Conservation (phyloP, 257 asterid genomes). For the Solanum arcanum region DNA sequence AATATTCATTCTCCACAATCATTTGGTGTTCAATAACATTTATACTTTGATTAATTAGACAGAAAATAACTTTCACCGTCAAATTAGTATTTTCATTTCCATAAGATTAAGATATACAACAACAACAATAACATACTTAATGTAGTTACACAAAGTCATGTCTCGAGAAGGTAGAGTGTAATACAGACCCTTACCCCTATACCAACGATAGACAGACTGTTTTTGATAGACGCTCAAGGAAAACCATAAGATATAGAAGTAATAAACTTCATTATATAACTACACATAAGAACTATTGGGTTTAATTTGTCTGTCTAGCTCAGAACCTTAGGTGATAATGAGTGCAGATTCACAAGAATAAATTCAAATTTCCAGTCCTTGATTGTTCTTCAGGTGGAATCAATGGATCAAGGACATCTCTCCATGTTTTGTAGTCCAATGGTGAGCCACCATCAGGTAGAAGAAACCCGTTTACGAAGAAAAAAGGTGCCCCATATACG, state of each 20-base stretch:
- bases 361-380: background rate
- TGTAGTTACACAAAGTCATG: background rate
- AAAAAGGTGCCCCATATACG: constrained; percentile 78
- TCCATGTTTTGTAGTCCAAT: constrained; percentile 44
- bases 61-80: background rate
- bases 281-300: background rate
- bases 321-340: background rate
- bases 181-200: background rate
- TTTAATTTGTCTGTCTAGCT: background rate
- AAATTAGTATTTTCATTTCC: background rate
- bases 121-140: background rate
- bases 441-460: constrained; percentile 68
- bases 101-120: background rate
- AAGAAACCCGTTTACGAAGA: constrained; percentile 84
- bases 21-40: background rate
- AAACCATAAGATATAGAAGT: background rate
- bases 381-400: background rate
- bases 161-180: background rate
- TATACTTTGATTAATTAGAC: background rate
- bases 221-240: background rate
- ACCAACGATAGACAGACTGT: background rate
- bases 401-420: constrained; percentile 44
- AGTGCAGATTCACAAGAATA: background rate
- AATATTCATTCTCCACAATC: background rate
- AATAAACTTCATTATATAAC: background rate